These are phyloP conservation scores for Beauveria caledonica DNA, from an alignment of 2,329 filamentous ascomycete species.

Conservation along the genomic window DNA sequence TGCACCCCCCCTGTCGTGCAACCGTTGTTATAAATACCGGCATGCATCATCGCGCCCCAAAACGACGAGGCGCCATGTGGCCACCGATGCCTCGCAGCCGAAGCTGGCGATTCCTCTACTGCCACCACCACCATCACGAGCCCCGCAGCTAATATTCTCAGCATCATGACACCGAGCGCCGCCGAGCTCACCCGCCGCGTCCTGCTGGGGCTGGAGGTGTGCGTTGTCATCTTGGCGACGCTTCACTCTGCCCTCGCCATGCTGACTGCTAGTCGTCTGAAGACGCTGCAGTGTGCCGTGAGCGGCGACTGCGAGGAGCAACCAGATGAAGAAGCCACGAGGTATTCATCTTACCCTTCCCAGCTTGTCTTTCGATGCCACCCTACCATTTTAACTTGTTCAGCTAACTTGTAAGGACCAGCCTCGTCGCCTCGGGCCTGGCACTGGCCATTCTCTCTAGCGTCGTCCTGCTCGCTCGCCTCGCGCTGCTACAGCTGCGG, in stretches of 20 bases:
- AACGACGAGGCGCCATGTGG: constrained; percentile 3
- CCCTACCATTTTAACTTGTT: too few species aligned
- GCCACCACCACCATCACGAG: background rate
- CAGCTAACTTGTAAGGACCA: constrained; percentile 8
- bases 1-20: background rate
- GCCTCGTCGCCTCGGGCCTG: constrained; percentile 21
- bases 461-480: constrained; percentile 20
- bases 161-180: background rate
- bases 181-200: background rate
- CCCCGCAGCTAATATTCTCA: background rate
- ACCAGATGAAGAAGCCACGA: background rate
- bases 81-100: background rate
- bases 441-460: constrained; percentile 23
- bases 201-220: background rate
- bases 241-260: background rate
- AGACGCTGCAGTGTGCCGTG: background rate
- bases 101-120: background rate
- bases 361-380: too few species aligned
- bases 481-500: constrained; percentile 16
- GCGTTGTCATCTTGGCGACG: background rate
- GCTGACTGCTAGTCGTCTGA: background rate
- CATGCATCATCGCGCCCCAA: background rate
- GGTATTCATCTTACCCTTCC: background rate
- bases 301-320: background rate
- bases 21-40: constrained; percentile 4